These are phyloP conservation scores for Orbilia ellipsospora DNA, from an alignment of 2,329 filamentous ascomycete genomes.

Conservation along the genomic window DNA sequence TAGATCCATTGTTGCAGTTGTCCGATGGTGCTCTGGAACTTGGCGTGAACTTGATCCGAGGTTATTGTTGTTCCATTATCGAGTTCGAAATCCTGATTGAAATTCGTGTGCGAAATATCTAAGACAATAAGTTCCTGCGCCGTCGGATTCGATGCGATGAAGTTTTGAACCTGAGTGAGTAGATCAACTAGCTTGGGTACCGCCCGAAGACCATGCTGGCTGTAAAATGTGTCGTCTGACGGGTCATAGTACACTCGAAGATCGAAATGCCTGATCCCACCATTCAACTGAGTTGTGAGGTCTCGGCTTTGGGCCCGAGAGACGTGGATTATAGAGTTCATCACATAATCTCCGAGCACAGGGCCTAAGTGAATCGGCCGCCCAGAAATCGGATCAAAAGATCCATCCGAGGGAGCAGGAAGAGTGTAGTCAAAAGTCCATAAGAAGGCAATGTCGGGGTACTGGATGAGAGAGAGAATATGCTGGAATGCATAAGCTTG, in stretches of 20 bases:
- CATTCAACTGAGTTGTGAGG: slow-evolving; percentile 30
- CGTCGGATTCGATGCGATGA: background rate
- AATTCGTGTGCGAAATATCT: slow-evolving; percentile 50
- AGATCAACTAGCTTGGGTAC: slow-evolving; percentile 26
- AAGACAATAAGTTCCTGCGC: slow-evolving; percentile 37
- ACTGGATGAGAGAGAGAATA: slow-evolving; percentile 36
- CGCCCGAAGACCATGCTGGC: slow-evolving; percentile 38
- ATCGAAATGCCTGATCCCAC: slow-evolving; percentile 47
- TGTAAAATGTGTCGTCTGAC: slow-evolving; percentile 27
- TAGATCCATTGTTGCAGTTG: slow-evolving; percentile 40
- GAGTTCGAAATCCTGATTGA: slow-evolving; percentile 35
- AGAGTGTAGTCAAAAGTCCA: slow-evolving; percentile 49
- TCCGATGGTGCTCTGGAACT: slow-evolving; percentile 26
- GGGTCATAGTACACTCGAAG: slow-evolving; percentile 52
- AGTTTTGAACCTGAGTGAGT: slow-evolving; percentile 27
- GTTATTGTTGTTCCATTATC: slow-evolving; percentile 29
- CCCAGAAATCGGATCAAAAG: slow-evolving; percentile 36
- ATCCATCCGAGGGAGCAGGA: slow-evolving; percentile 40
- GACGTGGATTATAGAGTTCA: slow-evolving; percentile 34
- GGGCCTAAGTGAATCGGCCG: slow-evolving; percentile 42
- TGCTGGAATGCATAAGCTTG: slow-evolving; percentile 39
- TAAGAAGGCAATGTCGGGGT: slow-evolving; percentile 47
- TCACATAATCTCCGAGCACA: slow-evolving; percentile 34
- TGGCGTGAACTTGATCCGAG: slow-evolving; percentile 21
- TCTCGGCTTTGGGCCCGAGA: slow-evolving; percentile 34